Evolutionary conservation across 352 stramenopile species (phyloP).

Genomic region (Pythium biforme): DNA sequence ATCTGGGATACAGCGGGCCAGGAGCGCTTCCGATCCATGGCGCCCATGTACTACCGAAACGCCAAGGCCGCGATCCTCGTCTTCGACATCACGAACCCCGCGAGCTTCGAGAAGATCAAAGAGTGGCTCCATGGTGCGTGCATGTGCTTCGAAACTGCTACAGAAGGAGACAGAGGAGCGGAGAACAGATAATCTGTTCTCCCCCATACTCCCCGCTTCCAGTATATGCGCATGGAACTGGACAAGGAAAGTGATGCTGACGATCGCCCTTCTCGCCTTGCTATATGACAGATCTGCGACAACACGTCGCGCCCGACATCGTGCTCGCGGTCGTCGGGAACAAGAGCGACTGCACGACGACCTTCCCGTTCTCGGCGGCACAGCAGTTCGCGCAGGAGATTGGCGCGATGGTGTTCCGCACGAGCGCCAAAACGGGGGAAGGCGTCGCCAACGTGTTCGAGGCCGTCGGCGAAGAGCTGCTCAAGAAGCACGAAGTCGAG

Average conservation of each 20-base stretch:
- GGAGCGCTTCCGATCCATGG: slow-evolving; percentile 85
- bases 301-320: slow-evolving; percentile 79
- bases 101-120: slow-evolving; percentile 85
- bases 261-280: neutral
- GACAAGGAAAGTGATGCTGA: neutral
- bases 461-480: slow-evolving; percentile 59
- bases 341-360: slow-evolving; percentile 69
- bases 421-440: slow-evolving; percentile 80
- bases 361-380: slow-evolving; percentile 69
- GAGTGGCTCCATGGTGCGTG: slow-evolving; percentile 76
- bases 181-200: neutral
- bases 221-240: neutral
- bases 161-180: neutral
- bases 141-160: neutral
- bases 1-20: slow-evolving; percentile 85
- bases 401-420: slow-evolving; percentile 78
- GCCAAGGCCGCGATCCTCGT: slow-evolving; percentile 87
- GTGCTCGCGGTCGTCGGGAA: slow-evolving; percentile 82
- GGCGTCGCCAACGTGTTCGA: slow-evolving; percentile 78
- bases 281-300: slow-evolving; percentile 50
- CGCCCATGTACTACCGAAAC: slow-evolving; percentile 90
- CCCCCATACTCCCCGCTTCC: neutral
- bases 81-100: slow-evolving; percentile 76
- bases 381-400: slow-evolving; percentile 78
- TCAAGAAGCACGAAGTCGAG: slow-evolving; percentile 82